phyloP scores from a whole-genome alignment of 305 asterid genomes.

The Solanum hybrid region DNA sequence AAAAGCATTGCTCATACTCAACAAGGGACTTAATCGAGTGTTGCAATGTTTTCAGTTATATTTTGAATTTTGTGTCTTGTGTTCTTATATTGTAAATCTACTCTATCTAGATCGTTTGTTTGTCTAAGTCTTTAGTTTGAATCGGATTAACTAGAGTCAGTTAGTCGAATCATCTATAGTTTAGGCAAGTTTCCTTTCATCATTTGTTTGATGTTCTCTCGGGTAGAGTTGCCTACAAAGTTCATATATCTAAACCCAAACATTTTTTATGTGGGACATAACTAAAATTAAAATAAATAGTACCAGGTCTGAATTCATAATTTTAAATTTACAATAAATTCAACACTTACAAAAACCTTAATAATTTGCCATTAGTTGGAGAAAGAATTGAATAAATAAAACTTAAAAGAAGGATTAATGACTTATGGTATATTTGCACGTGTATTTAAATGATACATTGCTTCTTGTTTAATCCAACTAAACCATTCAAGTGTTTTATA shows the following conservation, averaged over 20 bases:
- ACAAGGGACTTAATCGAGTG: not conserved
- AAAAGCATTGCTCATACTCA: not conserved
- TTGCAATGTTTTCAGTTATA: too few relatives aligned
- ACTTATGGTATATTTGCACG: not conserved
- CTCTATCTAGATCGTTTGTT: not conserved
- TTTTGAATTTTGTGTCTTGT: not conserved
- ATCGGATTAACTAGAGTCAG: not conserved
- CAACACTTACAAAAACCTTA: not conserved
- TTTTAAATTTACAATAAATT: not conserved
- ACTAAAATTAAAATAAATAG: not conserved
- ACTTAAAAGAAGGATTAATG: not conserved
- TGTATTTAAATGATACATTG: not conserved
- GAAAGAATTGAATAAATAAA: not conserved
- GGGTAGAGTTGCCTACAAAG: not conserved
- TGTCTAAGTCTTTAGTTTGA: too few relatives aligned
- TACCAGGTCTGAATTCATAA: not conserved
- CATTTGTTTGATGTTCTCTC: not conserved
- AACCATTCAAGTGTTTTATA: conserved; percentile 7
- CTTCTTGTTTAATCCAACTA: conserved; percentile 8
- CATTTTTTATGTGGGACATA: not conserved
- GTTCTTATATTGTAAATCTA: not conserved
- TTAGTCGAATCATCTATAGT: not conserved
- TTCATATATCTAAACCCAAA: not conserved
- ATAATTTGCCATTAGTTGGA: not conserved
- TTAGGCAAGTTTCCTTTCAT: not conserved